These are phyloP conservation scores for Stylosanthes scabra DNA, from an alignment of 331 rosid species.

Conservation along the genomic window DNA sequence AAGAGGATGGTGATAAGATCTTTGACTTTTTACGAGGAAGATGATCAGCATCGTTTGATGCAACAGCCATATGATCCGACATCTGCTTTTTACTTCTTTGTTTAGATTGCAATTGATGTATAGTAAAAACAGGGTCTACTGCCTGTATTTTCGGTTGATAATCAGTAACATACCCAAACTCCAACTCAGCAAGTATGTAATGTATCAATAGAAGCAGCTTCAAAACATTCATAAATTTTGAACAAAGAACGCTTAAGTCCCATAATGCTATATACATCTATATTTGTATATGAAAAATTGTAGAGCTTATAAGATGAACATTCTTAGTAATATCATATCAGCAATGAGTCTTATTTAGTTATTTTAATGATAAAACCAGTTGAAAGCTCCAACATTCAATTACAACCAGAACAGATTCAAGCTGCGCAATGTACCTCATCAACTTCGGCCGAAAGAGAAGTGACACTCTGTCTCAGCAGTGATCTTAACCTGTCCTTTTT, in stretches of 20 bases:
- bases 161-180: conserved; percentile 41
- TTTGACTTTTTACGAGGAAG: conserved; percentile 54
- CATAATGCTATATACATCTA: conserved; percentile 1
- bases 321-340: conserved; percentile 14
- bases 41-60: conserved; percentile 42
- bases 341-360: not conserved
- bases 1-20: conserved; percentile 45
- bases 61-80: conserved; percentile 19
- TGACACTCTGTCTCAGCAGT: conserved; percentile 71
- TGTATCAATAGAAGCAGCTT: conserved; percentile 17
- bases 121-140: conserved; percentile 61
- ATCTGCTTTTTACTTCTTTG: conserved; percentile 47
- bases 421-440: conserved; percentile 67
- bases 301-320: not conserved
- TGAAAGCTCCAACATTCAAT: conserved; percentile 12
- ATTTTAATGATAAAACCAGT: not conserved
- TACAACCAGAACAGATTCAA: conserved; percentile 27
- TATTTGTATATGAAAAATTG: not conserved
- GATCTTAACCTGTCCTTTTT: conserved; percentile 64
- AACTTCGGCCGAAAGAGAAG: conserved; percentile 77
- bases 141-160: conserved; percentile 55
- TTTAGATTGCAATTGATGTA: conserved; percentile 45
- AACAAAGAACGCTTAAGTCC: conserved; percentile 3
- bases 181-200: conserved; percentile 9
- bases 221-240: conserved; percentile 18